These are phyloP conservation scores for Fusarium acutatum DNA, from an alignment of 2,329 filamentous ascomycete species.

Conservation along the genomic window DNA sequence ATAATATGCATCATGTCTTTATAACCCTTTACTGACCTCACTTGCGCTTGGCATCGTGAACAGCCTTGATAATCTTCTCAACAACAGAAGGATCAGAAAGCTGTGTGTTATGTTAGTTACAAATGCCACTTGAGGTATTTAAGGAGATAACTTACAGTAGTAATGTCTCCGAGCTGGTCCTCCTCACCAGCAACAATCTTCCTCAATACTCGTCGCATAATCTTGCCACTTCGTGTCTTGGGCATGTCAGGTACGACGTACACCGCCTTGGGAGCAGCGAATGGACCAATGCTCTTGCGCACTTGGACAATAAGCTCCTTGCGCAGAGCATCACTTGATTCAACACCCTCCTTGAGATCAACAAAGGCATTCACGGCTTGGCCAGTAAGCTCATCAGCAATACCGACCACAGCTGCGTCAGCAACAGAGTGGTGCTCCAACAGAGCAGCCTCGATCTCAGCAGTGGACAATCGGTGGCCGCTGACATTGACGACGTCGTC, in stretches of 20 bases:
- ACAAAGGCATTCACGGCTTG: constrained; percentile 99
- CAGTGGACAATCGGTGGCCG: constrained; percentile 94
- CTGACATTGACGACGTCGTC: constrained; percentile 99
- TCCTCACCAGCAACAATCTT: constrained; percentile 98
- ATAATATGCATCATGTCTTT: constrained; percentile 24
- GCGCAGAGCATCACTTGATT: constrained; percentile 79
- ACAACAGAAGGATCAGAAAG: constrained; percentile 91
- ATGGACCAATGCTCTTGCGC: constrained; percentile 95
- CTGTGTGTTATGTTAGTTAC: constrained; percentile 53
- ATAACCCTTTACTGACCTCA: constrained; percentile 38
- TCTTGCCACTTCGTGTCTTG: constrained; percentile 98
- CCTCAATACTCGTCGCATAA: constrained; percentile 95
- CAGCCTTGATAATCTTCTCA: constrained; percentile 84
- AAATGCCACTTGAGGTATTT: too few species aligned
- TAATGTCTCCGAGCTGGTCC: constrained; percentile 92
- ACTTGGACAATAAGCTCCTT: constrained; percentile 96
- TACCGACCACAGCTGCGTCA: constrained; percentile 94
- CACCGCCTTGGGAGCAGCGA: constrained; percentile 94
- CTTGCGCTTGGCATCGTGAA: constrained; percentile 71
- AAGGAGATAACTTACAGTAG: constrained; percentile 72
- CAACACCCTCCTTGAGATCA: constrained; percentile 84
- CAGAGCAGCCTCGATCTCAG: constrained; percentile 96
- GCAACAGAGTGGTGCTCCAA: constrained; percentile 91
- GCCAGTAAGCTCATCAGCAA: constrained; percentile 91
- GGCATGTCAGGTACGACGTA: constrained; percentile 92